phyloP scores from a whole-genome alignment of 495 filamentous ascomycete species.

The Penicillium dipodomyicola region DNA sequence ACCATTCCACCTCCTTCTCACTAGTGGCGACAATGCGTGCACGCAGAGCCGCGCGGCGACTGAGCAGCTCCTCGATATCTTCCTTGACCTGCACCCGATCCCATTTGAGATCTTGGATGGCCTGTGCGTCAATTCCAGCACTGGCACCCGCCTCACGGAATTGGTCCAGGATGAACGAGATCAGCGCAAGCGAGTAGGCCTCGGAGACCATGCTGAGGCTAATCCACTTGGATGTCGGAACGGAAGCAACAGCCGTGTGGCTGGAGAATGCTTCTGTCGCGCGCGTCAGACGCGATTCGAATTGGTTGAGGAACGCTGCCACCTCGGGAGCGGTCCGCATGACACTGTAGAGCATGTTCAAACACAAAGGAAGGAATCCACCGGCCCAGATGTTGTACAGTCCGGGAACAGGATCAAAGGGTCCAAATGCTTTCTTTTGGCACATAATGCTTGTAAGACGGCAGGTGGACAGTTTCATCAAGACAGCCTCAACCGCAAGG shows the following conservation, averaged over 20 bases:
- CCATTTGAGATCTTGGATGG: slow-evolving; percentile 68
- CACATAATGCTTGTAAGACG: slow-evolving; percentile 69
- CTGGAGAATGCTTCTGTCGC: slow-evolving; percentile 60
- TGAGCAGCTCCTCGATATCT: slow-evolving; percentile 73
- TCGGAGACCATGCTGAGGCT: slow-evolving; percentile 70
- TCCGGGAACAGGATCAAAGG: slow-evolving; percentile 58
- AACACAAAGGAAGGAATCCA: slow-evolving; percentile 81
- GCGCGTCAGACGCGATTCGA: slow-evolving; percentile 66
- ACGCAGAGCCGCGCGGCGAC: slow-evolving; percentile 57
- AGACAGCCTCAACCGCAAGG: slow-evolving; percentile 78
- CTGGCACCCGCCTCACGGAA: slow-evolving; percentile 59
- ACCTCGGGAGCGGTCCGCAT: slow-evolving; percentile 79
- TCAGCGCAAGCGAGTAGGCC: slow-evolving; percentile 70
- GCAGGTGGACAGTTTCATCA: slow-evolving; percentile 74
- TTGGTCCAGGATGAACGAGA: slow-evolving; percentile 62
- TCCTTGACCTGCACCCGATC: slow-evolving; percentile 67
- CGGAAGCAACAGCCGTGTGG: slow-evolving; percentile 31
- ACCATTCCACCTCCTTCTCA: slow-evolving; percentile 66
- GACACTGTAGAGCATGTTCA: slow-evolving; percentile 83
- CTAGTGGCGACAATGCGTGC: slow-evolving; percentile 69
- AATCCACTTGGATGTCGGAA: slow-evolving; percentile 49
- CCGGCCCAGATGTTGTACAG: slow-evolving; percentile 83
- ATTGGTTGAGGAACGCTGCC: slow-evolving; percentile 79
- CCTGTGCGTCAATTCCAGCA: slow-evolving; percentile 54
- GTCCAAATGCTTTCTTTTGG: slow-evolving; percentile 64